Conservation (phyloP, 164 flowering plant species). For the Echeveria elegans region DNA sequence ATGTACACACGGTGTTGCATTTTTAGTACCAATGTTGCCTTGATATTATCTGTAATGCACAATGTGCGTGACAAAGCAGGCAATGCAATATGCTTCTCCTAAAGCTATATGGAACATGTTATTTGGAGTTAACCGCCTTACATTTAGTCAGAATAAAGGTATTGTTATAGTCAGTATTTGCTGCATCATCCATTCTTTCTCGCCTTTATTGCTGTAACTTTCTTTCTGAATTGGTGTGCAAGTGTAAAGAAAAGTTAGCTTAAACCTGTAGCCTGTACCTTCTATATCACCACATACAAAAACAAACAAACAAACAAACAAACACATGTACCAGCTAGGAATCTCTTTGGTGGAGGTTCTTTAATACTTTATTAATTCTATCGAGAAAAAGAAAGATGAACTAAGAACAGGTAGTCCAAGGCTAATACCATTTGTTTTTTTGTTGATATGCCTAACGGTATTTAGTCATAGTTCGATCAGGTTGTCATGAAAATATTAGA, state of each 20-base stretch:
- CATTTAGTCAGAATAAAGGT: slow-evolving; percentile 48
- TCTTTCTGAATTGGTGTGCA: background rate
- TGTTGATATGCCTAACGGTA: background rate
- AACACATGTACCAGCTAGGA: background rate
- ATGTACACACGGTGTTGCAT: background rate
- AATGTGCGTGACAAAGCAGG: slow-evolving; percentile 37
- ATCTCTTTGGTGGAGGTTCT: background rate
- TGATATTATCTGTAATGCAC: slow-evolving; percentile 13
- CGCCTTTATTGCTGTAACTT: background rate
- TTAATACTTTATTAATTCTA: background rate
- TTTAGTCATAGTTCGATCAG: background rate
- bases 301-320: too few species aligned
- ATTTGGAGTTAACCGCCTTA: slow-evolving; percentile 50
- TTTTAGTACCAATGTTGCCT: background rate
- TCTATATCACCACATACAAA: background rate
- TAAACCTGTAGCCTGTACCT: background rate
- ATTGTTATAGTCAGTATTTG: background rate
- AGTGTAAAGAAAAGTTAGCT: background rate
- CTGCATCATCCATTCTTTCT: background rate
- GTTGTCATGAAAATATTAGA: background rate
- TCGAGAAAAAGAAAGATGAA: background rate
- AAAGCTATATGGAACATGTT: slow-evolving; percentile 69
- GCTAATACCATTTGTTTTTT: background rate
- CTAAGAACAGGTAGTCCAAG: background rate
- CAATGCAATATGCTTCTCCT: slow-evolving; percentile 96